Evolutionary conservation across 2,329 filamentous ascomycete genomes (phyloP), one percentile per base, ranked within the genome.

Genomic region (Alternaria novae-zelandiae): DNA sequence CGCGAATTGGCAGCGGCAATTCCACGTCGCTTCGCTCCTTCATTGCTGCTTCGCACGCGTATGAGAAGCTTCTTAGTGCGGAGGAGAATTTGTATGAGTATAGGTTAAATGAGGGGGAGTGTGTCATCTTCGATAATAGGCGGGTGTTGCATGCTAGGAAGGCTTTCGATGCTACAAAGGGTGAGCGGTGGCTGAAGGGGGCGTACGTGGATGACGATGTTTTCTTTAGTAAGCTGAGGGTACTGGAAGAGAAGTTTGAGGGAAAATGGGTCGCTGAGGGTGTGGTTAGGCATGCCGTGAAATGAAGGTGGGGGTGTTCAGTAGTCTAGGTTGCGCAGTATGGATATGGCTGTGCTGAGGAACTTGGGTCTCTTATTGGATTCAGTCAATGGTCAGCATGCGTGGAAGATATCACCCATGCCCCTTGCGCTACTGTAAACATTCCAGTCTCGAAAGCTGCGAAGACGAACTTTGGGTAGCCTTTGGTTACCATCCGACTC

Each of bases 101-200:
- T 62, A 90, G 90, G 79, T 83, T 97, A 79, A 83, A 88, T 57
- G 89, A 91, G 5, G 96, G 95, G 4, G 92, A 97, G 74, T 97
- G 93, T 76, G 94, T 94, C 12, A 86, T 99, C n/a, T 98, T 99
- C 76, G 91, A 97, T 77, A 98, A 98, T 76, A 82, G 89, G 63
- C 86, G 95, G 17, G 85, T 97, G n/a, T 80, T 97, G 75, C 96
- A 98, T 82, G 95, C 94, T 0, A 85, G 96, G 5, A 86, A 84
- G 15, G 87, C 89, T 28, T 98, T 98, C 79, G 89, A 95, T 75
- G 80, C 84, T 0, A 81, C 81, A 0, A 84, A 85, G 7, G 92
- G 92, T 1, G 86, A 89, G 65, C 85, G 95, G 56, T 97, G 93
- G 92, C 81, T 98, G 58, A 91, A 92, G 70, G 96, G 96, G 5